Percentiles rank a stretch among this genome's conserved stretches.
Evolutionary conservation across 306 rosid genomes (phyloP).

Genomic region (Fagus crenata): DNA sequence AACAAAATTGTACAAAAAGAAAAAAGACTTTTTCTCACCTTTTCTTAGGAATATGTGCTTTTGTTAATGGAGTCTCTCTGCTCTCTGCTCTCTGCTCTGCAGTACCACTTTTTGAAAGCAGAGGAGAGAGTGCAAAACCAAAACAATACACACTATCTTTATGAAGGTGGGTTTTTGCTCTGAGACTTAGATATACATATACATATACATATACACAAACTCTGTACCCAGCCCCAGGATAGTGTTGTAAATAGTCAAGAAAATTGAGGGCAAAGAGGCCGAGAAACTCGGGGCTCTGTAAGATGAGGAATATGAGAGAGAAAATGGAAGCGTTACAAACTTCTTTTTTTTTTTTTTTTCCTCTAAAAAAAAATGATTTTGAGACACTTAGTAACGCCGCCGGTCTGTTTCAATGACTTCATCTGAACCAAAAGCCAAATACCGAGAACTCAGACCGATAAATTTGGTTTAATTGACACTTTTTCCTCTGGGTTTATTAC

Average conservation of each 20-base stretch:
- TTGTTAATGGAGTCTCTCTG: neutral
- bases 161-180: neutral
- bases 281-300: neutral
- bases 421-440: too few species aligned
- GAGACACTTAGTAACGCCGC: constrained; percentile 33
- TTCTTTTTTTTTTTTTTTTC: too few species aligned
- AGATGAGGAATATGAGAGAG: neutral
- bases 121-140: neutral
- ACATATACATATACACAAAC: neutral
- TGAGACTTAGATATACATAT: neutral
- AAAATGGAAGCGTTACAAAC: neutral
- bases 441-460: too few species aligned
- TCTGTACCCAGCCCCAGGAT: neutral
- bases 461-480: too few species aligned
- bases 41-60: constrained; percentile 2
- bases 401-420: constrained; percentile 19
- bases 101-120: constrained; percentile 5
- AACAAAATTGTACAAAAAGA: neutral
- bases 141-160: neutral
- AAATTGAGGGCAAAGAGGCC: neutral
- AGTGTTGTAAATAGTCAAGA: neutral
- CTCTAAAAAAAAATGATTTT: too few species aligned
- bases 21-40: constrained; percentile 6
- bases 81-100: neutral
- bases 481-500: too few species aligned